Conservation (phyloP, 352 stramenopile species). For the Globisporangium apiculatum region DNA sequence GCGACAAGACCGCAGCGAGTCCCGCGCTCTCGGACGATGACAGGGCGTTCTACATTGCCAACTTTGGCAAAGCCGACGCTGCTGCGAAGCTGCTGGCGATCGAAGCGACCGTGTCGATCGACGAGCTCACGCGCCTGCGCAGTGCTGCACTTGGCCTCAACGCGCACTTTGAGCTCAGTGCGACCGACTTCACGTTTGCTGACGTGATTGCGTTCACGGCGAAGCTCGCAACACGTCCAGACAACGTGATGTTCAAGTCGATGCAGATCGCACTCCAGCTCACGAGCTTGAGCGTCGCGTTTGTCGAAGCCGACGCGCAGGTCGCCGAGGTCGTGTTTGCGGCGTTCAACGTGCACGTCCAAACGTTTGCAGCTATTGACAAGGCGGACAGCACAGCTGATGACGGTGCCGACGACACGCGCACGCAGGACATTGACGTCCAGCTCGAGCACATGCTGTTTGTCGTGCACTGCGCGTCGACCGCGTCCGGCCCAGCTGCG, state of each 20-base stretch:
- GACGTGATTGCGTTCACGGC: slow-evolving; percentile 33
- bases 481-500: slow-evolving; percentile 18
- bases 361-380: slow-evolving; percentile 30
- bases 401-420: slow-evolving; percentile 24
- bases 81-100: slow-evolving; percentile 32
- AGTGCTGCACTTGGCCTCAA: slow-evolving; percentile 27
- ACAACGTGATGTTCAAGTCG: slow-evolving; percentile 49
- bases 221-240: slow-evolving; percentile 29
- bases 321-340: slow-evolving; percentile 43
- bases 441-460: slow-evolving; percentile 41
- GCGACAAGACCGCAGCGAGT: slow-evolving; percentile 25
- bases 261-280: slow-evolving; percentile 44
- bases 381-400: too few relatives aligned
- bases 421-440: slow-evolving; percentile 44
- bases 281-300: slow-evolving; percentile 47
- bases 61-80: slow-evolving; percentile 38
- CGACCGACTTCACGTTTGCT: slow-evolving; percentile 31
- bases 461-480: slow-evolving; percentile 35
- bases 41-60: slow-evolving; percentile 38
- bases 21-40: slow-evolving; percentile 39
- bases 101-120: slow-evolving; percentile 35
- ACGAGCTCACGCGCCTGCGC: slow-evolving; percentile 41
- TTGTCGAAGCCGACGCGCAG: slow-evolving; percentile 33
- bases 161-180: slow-evolving; percentile 31
- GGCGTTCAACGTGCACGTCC: slow-evolving; percentile 43